phyloP scores from a whole-genome alignment of 2,329 filamentous ascomycete genomes.

The Fusarium abutilonis region DNA sequence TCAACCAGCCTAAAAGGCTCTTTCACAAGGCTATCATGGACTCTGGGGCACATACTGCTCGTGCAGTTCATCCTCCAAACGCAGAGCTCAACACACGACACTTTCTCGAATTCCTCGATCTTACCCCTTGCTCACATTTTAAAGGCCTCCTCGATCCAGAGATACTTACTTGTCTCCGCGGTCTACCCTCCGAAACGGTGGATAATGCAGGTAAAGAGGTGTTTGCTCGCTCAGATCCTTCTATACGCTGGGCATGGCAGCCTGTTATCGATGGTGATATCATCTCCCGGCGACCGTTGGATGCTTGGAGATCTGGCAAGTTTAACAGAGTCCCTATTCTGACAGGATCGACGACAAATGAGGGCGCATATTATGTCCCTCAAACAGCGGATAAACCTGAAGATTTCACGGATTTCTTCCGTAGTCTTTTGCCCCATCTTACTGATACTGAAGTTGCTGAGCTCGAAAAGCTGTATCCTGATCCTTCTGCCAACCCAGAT shows the following conservation, averaged over 20 bases:
- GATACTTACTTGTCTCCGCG: conserved; percentile 42
- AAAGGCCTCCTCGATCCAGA: conserved; percentile 42
- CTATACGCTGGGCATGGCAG: conserved; percentile 49
- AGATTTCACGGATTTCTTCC: conserved; percentile 46
- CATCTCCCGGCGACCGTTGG: conserved; percentile 46
- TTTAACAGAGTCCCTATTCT: conserved; percentile 48
- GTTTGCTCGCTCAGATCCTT: conserved; percentile 44
- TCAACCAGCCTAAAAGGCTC: conserved; percentile 46
- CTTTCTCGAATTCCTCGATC: conserved; percentile 45
- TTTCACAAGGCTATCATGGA: conserved; percentile 50
- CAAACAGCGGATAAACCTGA: conserved; percentile 25
- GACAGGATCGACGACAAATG: conserved; percentile 46
- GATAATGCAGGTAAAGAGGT: conserved; percentile 45
- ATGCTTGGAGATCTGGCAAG: conserved; percentile 48
- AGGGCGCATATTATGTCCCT: conserved; percentile 47
- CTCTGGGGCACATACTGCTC: conserved; percentile 46
- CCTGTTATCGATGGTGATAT: conserved; percentile 46
- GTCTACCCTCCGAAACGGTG: conserved; percentile 40
- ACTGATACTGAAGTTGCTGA: conserved; percentile 22
- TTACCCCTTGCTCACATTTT: conserved; percentile 43
- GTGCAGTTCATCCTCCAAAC: conserved; percentile 43
- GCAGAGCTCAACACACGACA: conserved; percentile 45
- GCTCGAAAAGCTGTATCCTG: conserved; percentile 35
- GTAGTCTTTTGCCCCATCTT: conserved; percentile 42
- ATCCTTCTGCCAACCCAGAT: conserved; percentile 26